Evolutionary conservation across 768 basidiomycete genomes (phyloP), one percentile per base, ranked within the genome.

Genomic region (Mycena chlorophos): DNA sequence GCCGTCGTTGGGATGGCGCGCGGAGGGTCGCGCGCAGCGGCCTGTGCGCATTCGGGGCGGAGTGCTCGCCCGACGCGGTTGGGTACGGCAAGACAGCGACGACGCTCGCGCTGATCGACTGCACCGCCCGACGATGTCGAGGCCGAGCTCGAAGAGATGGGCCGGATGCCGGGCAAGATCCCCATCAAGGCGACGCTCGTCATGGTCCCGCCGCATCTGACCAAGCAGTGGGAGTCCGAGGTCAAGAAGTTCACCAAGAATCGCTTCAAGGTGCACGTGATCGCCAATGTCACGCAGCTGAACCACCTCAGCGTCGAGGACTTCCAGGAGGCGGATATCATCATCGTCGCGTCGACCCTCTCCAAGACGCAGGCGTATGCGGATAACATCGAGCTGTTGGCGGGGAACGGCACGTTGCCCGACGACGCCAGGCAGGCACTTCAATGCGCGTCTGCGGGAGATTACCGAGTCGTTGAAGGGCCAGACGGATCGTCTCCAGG

Each of bases 51-150:
- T 97, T 38, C 81, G 90, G 52, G 94, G 95, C 17, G 94, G 95
- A 12, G 94, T 97, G 46, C 83, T 97, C 42, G 94, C n/a, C 94
- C 13, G 95, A 98, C 65, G 89, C 95, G 73, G 95, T 98, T 56
- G 95, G 95, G 49, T 98, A 98, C 66, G 95, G 95, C 17, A 98
- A 98, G 74, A 98, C 95, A 0, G 94, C 94, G 20, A 95, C 97
- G 61, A 94, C 92, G 2, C 80, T 98, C 26, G 94, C 88, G 19
- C 79, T 98, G 56, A 88, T 97, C 58, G 89, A 93, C 64, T 86
- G 87, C 65, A 78, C 85, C n/a, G 20, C 71, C 75, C 19, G 78
- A 82, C 61, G 71, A 71, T 17, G 82, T 87, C 47, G 70, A 75
- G 52, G 74, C 80, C 57, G 88, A 89, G 59, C 84, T 88, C 59